Evolutionary conservation across 1,284 basidiomycete species (phyloP).

Genomic region (Cryptococcus sp.): DNA sequence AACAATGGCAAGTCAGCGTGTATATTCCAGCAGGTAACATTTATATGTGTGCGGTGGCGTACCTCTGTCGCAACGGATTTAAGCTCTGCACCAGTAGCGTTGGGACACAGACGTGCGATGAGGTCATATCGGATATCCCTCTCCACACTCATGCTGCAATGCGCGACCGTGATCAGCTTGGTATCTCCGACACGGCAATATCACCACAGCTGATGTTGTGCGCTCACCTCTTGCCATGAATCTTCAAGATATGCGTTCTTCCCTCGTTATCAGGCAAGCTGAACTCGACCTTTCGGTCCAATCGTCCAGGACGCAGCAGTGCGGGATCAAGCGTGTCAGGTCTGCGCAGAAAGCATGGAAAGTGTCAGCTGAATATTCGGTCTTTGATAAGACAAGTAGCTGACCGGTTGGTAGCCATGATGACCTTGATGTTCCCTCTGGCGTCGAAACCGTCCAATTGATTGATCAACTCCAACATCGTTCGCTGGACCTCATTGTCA

Average conservation of each 20-base stretch:
- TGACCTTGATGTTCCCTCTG: constrained; percentile 97
- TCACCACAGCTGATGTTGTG: background rate
- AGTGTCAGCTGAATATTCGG: background rate
- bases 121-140: constrained; percentile 96
- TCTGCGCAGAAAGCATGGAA: constrained; percentile 55
- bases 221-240: constrained; percentile 85
- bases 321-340: constrained; percentile 99
- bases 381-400: constrained; percentile 20
- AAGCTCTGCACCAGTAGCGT: constrained; percentile 96
- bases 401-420: constrained; percentile 97
- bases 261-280: constrained; percentile 94
- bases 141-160: constrained; percentile 89
- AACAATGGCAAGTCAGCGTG: constrained; percentile 3
- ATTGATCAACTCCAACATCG: constrained; percentile 99
- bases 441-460: constrained; percentile 99
- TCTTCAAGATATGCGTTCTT: constrained; percentile 92
- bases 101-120: constrained; percentile 94
- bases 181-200: background rate
- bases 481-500: constrained; percentile 98
- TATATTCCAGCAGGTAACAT: background rate
- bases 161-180: background rate
- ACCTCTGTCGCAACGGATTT: constrained; percentile 96
- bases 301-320: constrained; percentile 88
- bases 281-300: constrained; percentile 96
- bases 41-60: constrained; percentile 21